Evolutionary conservation across 108 stramenopile genomes (phyloP).

Genomic region (Pseudonitzschia multiseries): DNA sequence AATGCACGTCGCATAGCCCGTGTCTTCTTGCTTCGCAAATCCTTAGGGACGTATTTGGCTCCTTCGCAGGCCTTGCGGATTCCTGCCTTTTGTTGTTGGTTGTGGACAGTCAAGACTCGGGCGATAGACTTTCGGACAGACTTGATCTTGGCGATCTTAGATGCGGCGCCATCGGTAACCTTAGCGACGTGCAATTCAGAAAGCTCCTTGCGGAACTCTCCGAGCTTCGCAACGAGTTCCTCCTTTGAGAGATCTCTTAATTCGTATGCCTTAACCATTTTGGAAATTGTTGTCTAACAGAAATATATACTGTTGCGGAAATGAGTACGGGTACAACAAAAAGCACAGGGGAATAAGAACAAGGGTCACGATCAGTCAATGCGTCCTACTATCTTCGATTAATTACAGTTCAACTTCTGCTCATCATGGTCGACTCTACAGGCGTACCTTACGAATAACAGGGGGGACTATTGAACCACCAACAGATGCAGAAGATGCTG

Average conservation of each 20-base stretch:
- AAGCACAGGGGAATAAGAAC: no score
- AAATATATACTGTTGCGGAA: background rate
- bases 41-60: slow-evolving; percentile 93
- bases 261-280: slow-evolving; percentile 94
- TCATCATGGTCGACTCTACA: background rate
- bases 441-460: slow-evolving; percentile 13
- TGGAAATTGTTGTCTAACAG: slow-evolving; percentile 5
- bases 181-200: slow-evolving; percentile 94
- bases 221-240: slow-evolving; percentile 93
- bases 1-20: slow-evolving; percentile 95
- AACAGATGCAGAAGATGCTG: slow-evolving; percentile 2
- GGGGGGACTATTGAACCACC: background rate
- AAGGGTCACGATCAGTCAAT: no score
- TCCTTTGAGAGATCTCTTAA: slow-evolving; percentile 91
- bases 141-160: slow-evolving; percentile 99
- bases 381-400: background rate
- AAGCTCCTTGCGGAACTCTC: slow-evolving; percentile 93
- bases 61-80: slow-evolving; percentile 85
- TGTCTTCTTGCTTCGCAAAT: slow-evolving; percentile 97
- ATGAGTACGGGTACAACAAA: no score
- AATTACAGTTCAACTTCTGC: background rate
- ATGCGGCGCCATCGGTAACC: slow-evolving; percentile 96
- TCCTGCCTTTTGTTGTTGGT: slow-evolving; percentile 96
- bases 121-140: slow-evolving; percentile 97
- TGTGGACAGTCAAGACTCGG: slow-evolving; percentile 97